Evolutionary conservation across 2,329 filamentous ascomycete species (phyloP).

Genomic region (Fusarium newnesense): DNA sequence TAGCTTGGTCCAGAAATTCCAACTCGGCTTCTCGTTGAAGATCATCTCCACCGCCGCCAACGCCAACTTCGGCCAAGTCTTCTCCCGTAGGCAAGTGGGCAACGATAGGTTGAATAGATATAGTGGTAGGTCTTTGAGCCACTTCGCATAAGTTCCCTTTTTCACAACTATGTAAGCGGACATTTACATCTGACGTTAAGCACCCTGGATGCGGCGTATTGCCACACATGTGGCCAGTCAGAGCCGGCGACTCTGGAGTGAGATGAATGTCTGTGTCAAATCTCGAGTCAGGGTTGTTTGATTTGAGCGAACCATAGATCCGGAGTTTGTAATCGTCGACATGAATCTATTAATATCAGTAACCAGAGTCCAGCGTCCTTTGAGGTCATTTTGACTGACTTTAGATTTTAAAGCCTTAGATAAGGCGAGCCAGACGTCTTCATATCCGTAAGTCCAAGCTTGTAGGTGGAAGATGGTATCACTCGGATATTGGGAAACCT

Average conservation of each 20-base stretch:
- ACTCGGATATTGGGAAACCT: conserved; percentile 73
- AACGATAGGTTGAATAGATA: conserved; percentile 84
- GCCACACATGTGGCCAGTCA: conserved; percentile 79
- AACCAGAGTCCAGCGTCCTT: accelerated
- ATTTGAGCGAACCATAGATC: conserved; percentile 74
- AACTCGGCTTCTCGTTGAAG: conserved; percentile 75
- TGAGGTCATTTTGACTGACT: conserved; percentile 50
- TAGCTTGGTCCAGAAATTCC: conserved; percentile 64
- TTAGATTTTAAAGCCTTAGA: conserved; percentile 74
- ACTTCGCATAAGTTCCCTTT: conserved; percentile 71
- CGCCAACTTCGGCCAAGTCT: conserved; percentile 77
- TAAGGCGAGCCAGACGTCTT: conserved; percentile 89
- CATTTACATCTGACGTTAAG: conserved; percentile 70
- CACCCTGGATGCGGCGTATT: conserved; percentile 77
- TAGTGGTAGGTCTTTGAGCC: conserved; percentile 61
- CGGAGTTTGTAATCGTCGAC: conserved; percentile 82
- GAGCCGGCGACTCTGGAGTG: conserved; percentile 69
- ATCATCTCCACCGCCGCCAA: conserved; percentile 83
- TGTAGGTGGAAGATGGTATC: conserved; percentile 86
- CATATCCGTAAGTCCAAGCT: conserved; percentile 90
- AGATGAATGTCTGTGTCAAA: conserved; percentile 56
- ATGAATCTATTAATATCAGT: conserved; percentile 68
- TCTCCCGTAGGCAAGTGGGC: conserved; percentile 68
- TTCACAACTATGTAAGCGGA: conserved; percentile 87
- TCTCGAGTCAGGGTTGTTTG: conserved; percentile 53